Evolutionary conservation across 2,329 filamentous ascomycete genomes (phyloP).

Genomic region (Pseudodiploospora longispora): DNA sequence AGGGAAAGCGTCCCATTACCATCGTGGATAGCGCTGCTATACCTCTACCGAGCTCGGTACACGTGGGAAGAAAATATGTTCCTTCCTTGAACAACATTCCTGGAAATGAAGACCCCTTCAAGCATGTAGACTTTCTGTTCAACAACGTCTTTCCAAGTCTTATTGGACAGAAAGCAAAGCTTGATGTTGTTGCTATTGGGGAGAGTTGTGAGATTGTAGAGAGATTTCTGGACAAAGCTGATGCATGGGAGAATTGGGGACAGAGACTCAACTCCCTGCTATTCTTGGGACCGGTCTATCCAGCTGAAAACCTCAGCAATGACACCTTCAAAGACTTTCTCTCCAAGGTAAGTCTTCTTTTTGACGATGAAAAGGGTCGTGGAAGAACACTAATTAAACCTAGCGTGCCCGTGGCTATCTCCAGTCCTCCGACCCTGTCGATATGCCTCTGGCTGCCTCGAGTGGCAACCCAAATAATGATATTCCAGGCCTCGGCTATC

Average conservation of each 20-base stretch:
- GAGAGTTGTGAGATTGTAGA: constrained; percentile 54
- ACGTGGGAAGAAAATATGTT: constrained; percentile 45
- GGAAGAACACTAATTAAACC: constrained; percentile 6
- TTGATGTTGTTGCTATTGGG: constrained; percentile 66
- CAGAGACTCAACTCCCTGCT: constrained; percentile 39
- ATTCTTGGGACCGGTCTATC: constrained; percentile 39
- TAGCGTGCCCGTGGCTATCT: constrained; percentile 56
- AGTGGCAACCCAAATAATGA: constrained; percentile 35
- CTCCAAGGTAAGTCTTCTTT: constrained; percentile 32
- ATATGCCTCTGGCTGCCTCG: constrained; percentile 45
- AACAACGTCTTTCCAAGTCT: constrained; percentile 48
- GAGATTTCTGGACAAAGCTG: constrained; percentile 48
- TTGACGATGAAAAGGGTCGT: constrained; percentile 10
- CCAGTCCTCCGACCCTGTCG: constrained; percentile 41
- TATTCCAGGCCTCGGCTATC: constrained; percentile 48
- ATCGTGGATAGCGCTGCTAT: constrained; percentile 46
- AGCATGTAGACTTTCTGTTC: constrained; percentile 64
- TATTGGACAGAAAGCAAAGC: constrained; percentile 37
- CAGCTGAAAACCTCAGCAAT: constrained; percentile 31
- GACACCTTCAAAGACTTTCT: constrained; percentile 42
- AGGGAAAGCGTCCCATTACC: constrained; percentile 52
- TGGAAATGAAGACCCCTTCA: constrained; percentile 44
- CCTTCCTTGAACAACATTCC: constrained; percentile 51
- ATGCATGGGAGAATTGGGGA: constrained; percentile 41
- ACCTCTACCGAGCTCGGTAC: constrained; percentile 55